A percentile compares a stretch with the other conserved stretches of the same genome.
Evolutionary conservation across 768 basidiomycete genomes (phyloP).

Genomic region (Termitomyces sp.): DNA sequence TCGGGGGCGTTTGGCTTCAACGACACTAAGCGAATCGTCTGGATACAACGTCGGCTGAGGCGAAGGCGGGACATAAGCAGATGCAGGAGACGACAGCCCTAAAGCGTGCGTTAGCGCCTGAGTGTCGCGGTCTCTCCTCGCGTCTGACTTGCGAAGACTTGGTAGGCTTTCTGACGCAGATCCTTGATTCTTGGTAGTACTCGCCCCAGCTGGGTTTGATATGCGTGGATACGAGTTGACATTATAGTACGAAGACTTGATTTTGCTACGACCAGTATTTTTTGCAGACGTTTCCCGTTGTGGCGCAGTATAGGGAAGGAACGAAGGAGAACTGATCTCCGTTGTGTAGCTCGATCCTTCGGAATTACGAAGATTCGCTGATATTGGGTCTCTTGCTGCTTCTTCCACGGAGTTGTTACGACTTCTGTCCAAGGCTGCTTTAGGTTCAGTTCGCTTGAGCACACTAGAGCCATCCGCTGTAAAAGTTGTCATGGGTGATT

Average conservation of each 20-base stretch:
- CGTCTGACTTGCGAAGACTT: conserved; percentile 35
- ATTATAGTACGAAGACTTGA: conserved; percentile 68
- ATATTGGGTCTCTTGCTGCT: conserved; percentile 13
- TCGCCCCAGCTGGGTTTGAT: conserved; percentile 38
- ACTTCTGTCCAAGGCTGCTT: conserved; percentile 19
- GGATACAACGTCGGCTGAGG: conserved; percentile 67
- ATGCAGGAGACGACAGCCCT: conserved; percentile 35
- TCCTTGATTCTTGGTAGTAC: conserved; percentile 9
- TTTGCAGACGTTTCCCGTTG: conserved; percentile 22
- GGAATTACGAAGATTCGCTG: conserved; percentile 26
- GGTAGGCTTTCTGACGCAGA: conserved; percentile 13
- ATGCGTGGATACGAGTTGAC: conserved; percentile 51
- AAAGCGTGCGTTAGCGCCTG: conserved; percentile 33
- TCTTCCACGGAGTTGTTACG: conserved; percentile 17
- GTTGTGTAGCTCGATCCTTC: conserved; percentile 51
- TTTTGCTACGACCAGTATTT: conserved; percentile 54
- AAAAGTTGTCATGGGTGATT: conserved; percentile 26
- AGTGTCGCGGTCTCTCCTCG: conserved; percentile 39
- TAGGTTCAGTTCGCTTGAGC: conserved; percentile 34
- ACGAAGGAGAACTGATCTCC: conserved; percentile 44
- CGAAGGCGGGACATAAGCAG: conserved; percentile 34
- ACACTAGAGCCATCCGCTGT: conserved; percentile 40
- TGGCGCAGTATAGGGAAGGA: conserved; percentile 20
- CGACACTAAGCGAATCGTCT: conserved; percentile 68
- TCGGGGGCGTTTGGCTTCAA: conserved; percentile 29